Evolutionary conservation across 176 grass and related monocot species (phyloP).

Genomic region (Canna indica): DNA sequence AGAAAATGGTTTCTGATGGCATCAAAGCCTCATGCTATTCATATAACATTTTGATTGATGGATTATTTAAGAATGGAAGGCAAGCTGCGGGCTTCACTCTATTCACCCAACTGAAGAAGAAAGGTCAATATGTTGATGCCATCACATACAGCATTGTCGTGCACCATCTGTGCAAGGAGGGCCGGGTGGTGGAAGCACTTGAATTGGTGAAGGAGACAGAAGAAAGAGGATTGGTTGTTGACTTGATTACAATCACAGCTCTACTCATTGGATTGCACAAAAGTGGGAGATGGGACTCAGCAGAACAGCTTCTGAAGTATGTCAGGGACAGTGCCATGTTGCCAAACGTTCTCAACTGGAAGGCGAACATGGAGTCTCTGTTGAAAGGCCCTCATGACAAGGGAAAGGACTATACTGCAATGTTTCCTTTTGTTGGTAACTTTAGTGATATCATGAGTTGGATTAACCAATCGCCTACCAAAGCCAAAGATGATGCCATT

Average conservation of each 20-base stretch:
- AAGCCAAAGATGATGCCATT: conserved; percentile 24
- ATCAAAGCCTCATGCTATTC: conserved; percentile 59
- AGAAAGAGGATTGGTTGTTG: conserved; percentile 58
- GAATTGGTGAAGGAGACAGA: conserved; percentile 81
- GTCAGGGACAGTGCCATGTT: conserved; percentile 46
- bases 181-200: conserved; percentile 48
- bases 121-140: conserved; percentile 64
- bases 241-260: conserved; percentile 76
- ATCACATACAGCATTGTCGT: conserved; percentile 83
- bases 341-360: conserved; percentile 58
- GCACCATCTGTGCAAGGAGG: conserved; percentile 61
- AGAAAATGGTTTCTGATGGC: conserved; percentile 71
- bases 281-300: conserved; percentile 56
- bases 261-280: conserved; percentile 68
- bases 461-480: conserved; percentile 27
- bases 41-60: conserved; percentile 72
- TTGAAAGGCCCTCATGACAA: conserved; percentile 60
- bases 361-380: conserved; percentile 57
- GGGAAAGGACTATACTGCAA: conserved; percentile 51
- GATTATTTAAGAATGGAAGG: conserved; percentile 70
- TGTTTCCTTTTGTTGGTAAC: conserved; percentile 57
- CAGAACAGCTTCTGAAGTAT: conserved; percentile 67
- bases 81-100: conserved; percentile 56
- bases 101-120: conserved; percentile 73
- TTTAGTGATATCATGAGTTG: conserved; percentile 54